Evolutionary conservation across 163 green algal genomes (phyloP).

Genomic region (Prototheca wickerhamii): DNA sequence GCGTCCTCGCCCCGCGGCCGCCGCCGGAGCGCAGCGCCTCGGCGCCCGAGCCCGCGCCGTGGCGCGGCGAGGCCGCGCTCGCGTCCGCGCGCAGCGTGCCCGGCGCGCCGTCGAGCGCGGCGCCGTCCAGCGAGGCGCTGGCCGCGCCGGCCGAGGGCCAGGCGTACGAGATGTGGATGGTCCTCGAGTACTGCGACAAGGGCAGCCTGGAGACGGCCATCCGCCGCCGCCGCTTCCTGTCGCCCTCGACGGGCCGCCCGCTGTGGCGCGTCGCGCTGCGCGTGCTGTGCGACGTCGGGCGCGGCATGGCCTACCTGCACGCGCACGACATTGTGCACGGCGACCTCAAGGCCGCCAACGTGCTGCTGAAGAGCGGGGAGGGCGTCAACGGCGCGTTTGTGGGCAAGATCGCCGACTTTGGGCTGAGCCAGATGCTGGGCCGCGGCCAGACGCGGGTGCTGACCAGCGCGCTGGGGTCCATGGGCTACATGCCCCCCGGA

Average conservation of each 20-base stretch:
- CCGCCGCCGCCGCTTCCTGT: not conserved
- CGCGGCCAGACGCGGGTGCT: not conserved
- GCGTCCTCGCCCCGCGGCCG: no score
- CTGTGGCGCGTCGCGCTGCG: constrained; percentile 1
- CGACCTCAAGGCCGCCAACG: constrained; percentile 35
- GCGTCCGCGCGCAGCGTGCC: no score
- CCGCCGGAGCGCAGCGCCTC: no score
- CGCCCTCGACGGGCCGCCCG: not conserved
- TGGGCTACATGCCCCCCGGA: constrained; percentile 26
- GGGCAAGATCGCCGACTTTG: constrained; percentile 15
- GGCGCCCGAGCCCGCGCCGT: no score
- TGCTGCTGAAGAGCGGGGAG: constrained; percentile 20
- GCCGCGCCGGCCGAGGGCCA: not conserved
- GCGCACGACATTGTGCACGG: constrained; percentile 46
- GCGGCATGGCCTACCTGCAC: constrained; percentile 24
- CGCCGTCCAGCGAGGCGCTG: no score
- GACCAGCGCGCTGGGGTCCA: not conserved
- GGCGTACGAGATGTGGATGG: constrained; percentile 8
- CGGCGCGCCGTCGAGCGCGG: no score
- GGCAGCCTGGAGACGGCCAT: constrained; percentile 21
- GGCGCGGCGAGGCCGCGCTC: no score
- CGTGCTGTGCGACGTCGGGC: constrained; percentile 14
- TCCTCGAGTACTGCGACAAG: constrained; percentile 30
- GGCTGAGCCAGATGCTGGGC: constrained; percentile 7
- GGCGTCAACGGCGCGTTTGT: not conserved